These are phyloP conservation scores for Yamadazyma sp. DNA, from an alignment of 805 yeast species.

Conservation along the genomic window DNA sequence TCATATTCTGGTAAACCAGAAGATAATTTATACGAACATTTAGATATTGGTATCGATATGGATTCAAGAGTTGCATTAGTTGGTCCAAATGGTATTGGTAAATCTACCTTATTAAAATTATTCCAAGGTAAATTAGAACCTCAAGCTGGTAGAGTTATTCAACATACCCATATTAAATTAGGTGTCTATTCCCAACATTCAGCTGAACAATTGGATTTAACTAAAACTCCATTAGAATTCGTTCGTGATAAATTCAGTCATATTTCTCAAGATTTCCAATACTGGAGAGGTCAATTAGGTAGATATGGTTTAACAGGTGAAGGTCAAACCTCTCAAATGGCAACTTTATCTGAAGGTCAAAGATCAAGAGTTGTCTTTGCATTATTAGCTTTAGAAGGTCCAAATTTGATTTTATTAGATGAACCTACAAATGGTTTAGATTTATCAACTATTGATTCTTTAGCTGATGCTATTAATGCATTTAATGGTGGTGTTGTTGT, in stretches of 20 bases:
- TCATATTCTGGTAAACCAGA: conserved; percentile 81
- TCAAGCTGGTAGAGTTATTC: conserved; percentile 91
- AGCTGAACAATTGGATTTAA: conserved; percentile 94
- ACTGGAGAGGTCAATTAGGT: conserved; percentile 97
- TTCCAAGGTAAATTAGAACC: conserved; percentile 94
- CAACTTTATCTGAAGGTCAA: conserved; percentile 97
- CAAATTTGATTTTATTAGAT: conserved; percentile 91
- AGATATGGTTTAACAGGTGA: conserved; percentile 98
- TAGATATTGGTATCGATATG: conserved; percentile 99
- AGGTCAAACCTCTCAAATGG: conserved; percentile 98
- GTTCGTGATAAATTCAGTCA: conserved; percentile 90
- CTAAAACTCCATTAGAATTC: conserved; percentile 93
- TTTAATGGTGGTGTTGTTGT: conserved; percentile 98
- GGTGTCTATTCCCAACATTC: conserved; percentile 99
- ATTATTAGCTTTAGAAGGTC: conserved; percentile 88
- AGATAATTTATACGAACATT: conserved; percentile 82
- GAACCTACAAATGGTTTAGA: conserved; percentile 99
- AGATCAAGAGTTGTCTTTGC: conserved; percentile 99
- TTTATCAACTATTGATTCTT: conserved; percentile 95
- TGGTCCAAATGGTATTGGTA: conserved; percentile 99
- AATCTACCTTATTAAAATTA: conserved; percentile 89
- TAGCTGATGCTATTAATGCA: conserved; percentile 91
- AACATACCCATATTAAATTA: conserved; percentile 95
- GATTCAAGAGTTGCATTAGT: conserved; percentile 97
- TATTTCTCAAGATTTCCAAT: conserved; percentile 96